Percentiles rank a stretch among this genome's conserved stretches.
Conservation (phyloP, 352 stramenopile genomes). For the Globisporangium cystogenes region DNA sequence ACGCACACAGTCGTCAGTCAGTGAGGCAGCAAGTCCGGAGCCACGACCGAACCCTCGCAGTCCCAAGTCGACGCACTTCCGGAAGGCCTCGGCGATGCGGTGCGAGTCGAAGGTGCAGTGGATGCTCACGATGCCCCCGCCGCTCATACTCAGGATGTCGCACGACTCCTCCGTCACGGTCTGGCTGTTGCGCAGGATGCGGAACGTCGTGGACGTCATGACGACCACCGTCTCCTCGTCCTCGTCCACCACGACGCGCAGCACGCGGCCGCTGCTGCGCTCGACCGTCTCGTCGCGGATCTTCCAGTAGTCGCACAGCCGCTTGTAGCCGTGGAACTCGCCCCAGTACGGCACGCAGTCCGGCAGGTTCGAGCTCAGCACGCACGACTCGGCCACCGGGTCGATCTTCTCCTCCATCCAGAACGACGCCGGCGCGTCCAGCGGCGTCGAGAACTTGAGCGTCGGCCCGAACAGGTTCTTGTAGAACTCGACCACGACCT, state of each 20-base stretch:
- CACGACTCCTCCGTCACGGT: slow-evolving; percentile 84
- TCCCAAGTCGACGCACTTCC: slow-evolving; percentile 50
- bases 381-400: slow-evolving; percentile 54
- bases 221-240: slow-evolving; percentile 85
- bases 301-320: slow-evolving; percentile 85
- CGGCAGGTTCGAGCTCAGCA: slow-evolving; percentile 82
- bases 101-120: slow-evolving; percentile 88
- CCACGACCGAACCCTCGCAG: neutral
- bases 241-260: slow-evolving; percentile 80
- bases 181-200: slow-evolving; percentile 83
- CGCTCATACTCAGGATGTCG: slow-evolving; percentile 76
- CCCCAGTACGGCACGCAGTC: slow-evolving; percentile 85
- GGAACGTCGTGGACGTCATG: slow-evolving; percentile 85
- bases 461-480: slow-evolving; percentile 70
- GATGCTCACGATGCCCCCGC: slow-evolving; percentile 72
- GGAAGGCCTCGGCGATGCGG: slow-evolving; percentile 76
- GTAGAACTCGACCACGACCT: slow-evolving; percentile 74
- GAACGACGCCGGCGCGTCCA: slow-evolving; percentile 70
- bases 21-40: slow-evolving; percentile 1
- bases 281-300: slow-evolving; percentile 84
- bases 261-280: slow-evolving; percentile 71
- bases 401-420: slow-evolving; percentile 87
- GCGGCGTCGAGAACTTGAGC: slow-evolving; percentile 73
- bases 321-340: slow-evolving; percentile 86
- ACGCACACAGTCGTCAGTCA: slow-evolving; percentile 1